Evolutionary conservation across 306 rosid species (phyloP).

Genomic region (Aeschynomene evenia): DNA sequence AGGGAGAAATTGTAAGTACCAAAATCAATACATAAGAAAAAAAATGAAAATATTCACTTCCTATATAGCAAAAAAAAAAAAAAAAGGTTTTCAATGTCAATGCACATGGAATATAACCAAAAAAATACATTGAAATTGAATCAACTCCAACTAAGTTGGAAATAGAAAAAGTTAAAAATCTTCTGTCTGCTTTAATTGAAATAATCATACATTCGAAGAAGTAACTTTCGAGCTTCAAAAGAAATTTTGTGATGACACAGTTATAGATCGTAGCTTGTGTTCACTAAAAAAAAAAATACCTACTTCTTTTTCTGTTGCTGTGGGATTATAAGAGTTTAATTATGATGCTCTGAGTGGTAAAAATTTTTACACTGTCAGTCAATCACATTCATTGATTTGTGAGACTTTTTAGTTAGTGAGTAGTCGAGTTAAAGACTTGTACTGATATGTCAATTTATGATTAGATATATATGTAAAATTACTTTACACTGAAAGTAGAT

Average conservation of each 20-base stretch:
- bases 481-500: too few species aligned
- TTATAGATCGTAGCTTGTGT: too few species aligned
- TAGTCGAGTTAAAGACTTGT: too few species aligned
- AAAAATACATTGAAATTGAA: slow-evolving; percentile 11
- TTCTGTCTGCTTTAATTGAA: neutral
- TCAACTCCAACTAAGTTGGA: neutral
- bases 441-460: too few species aligned
- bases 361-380: too few species aligned
- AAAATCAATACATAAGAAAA: too few species aligned
- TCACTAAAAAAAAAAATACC: neutral
- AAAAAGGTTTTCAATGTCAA: neutral
- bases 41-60: too few species aligned
- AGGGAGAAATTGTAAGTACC: neutral
- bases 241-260: neutral
- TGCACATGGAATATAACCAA: neutral
- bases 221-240: slow-evolving; percentile 2
- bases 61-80: neutral
- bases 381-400: too few species aligned
- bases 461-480: too few species aligned
- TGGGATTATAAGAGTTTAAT: neutral
- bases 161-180: neutral
- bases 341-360: too few species aligned
- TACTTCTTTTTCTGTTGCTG: neutral
- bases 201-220: neutral
- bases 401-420: too few species aligned